These are phyloP conservation scores for Apophysomyces trapeziformis DNA, from an alignment of 371 early-diverging fungal species.

Conservation along the genomic window DNA sequence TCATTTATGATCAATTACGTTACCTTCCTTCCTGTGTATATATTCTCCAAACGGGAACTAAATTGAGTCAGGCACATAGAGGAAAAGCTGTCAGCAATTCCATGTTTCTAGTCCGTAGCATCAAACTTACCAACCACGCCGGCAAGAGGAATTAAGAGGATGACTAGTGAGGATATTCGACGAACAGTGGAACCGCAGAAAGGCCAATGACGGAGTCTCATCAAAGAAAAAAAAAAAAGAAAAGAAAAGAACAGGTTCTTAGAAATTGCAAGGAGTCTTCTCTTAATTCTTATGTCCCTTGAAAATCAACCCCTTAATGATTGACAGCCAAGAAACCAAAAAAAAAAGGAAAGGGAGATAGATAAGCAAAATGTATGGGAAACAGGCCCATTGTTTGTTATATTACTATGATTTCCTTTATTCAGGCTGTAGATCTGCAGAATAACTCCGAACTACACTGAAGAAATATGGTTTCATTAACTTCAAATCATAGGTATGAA, in stretches of 20 bases:
- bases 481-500: conserved; percentile 39
- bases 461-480: conserved; percentile 51
- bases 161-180: not conserved
- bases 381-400: too few relatives aligned
- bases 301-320: conserved; percentile 1
- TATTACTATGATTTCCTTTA: too few relatives aligned
- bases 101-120: not conserved
- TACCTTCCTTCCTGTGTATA: conserved; percentile 44
- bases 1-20: not conserved
- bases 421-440: not conserved
- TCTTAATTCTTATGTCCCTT: not conserved
- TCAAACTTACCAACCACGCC: conserved; percentile 16
- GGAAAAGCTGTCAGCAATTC: not conserved
- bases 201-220: conserved; percentile 1
- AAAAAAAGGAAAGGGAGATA: not conserved
- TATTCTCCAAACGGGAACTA: conserved; percentile 43
- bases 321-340: not conserved
- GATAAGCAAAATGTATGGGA: too few relatives aligned
- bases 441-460: conserved; percentile 44
- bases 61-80: not conserved
- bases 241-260: not conserved
- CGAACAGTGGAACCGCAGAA: not conserved
- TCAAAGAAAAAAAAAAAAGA: not conserved
- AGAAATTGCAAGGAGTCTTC: conserved; percentile 3
- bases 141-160: not conserved